A percentile compares a stretch with the other conserved stretches of the same genome.
Conservation (phyloP, 2,329 filamentous ascomycete species). For the Fusarium ramigenum region DNA sequence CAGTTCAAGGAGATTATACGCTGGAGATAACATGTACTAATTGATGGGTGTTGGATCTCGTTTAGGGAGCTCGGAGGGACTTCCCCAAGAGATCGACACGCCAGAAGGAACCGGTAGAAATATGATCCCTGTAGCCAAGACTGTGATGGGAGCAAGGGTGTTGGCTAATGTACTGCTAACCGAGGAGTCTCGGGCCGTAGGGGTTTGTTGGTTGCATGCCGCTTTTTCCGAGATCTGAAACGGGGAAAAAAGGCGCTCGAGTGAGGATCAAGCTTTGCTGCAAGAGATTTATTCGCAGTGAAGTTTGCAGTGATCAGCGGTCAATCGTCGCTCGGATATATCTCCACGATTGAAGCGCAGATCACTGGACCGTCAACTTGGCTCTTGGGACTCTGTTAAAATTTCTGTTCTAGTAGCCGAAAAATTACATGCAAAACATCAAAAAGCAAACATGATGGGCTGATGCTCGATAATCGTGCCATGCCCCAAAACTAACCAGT, state of each 20-base stretch:
- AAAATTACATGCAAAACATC: background rate
- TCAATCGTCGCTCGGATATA: background rate
- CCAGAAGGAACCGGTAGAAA: background rate
- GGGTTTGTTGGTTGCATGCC: background rate
- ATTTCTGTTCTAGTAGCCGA: too few relatives aligned
- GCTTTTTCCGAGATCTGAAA: background rate
- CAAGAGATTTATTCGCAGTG: too few relatives aligned
- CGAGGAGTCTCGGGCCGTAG: background rate
- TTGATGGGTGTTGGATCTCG: background rate
- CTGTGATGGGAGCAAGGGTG: background rate
- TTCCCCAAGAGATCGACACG: slow-evolving; percentile 4
- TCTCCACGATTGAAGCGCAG: background rate
- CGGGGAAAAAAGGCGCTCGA: background rate
- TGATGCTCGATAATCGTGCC: background rate
- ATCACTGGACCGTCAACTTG: background rate
- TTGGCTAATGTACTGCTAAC: background rate
- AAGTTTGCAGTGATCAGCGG: background rate
- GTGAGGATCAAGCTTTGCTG: background rate
- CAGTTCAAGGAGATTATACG: background rate
- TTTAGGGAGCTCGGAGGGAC: background rate
- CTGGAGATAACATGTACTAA: background rate
- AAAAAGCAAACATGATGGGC: background rate
- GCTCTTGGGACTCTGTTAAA: background rate
- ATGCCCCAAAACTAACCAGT: background rate
- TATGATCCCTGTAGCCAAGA: background rate